Evolutionary conservation across 2,329 filamentous ascomycete genomes (phyloP).

Genomic region (Epichloe uncinata): DNA sequence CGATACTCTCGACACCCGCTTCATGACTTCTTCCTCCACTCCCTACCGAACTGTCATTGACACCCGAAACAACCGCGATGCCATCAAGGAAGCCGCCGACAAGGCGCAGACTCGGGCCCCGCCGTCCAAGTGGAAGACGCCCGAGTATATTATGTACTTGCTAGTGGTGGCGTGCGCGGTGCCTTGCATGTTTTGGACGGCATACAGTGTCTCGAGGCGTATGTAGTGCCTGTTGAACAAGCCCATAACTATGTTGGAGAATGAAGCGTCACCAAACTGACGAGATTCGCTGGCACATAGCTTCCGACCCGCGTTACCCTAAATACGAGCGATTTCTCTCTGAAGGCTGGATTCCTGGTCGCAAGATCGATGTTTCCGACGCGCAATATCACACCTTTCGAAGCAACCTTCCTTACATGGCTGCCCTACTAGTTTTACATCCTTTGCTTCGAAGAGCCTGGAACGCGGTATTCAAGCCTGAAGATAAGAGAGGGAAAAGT

Average conservation of each 20-base stretch:
- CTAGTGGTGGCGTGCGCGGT: constrained; percentile 51
- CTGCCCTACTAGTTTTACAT: constrained; percentile 60
- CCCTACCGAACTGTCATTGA: constrained; percentile 49
- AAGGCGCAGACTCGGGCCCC: constrained; percentile 32
- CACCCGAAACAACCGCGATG: constrained; percentile 29
- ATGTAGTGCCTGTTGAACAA: constrained; percentile 15
- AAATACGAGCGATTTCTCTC: constrained; percentile 60
- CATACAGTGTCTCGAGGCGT: constrained; percentile 76
- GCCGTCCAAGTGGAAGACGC: constrained; percentile 69
- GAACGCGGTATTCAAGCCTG: constrained; percentile 37
- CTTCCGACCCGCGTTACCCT: constrained; percentile 65
- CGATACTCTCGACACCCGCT: constrained; percentile 46
- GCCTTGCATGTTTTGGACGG: constrained; percentile 84
- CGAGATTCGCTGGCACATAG: constrained; percentile 29
- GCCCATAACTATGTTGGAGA: too few relatives aligned
- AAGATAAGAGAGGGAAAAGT: constrained; percentile 20
- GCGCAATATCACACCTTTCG: constrained; percentile 77
- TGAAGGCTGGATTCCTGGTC: constrained; percentile 81
- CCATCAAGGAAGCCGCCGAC: constrained; percentile 17
- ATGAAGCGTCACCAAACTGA: not conserved
- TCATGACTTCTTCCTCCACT: constrained; percentile 56
- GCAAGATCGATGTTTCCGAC: constrained; percentile 87
- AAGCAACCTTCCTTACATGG: constrained; percentile 71
- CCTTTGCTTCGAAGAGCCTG: constrained; percentile 64
- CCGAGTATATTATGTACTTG: constrained; percentile 77